Percentiles rank a stretch among this genome's conserved stretches.
Conservation (phyloP, 2,329 filamentous ascomycete species). For the Trichophyton simii region DNA sequence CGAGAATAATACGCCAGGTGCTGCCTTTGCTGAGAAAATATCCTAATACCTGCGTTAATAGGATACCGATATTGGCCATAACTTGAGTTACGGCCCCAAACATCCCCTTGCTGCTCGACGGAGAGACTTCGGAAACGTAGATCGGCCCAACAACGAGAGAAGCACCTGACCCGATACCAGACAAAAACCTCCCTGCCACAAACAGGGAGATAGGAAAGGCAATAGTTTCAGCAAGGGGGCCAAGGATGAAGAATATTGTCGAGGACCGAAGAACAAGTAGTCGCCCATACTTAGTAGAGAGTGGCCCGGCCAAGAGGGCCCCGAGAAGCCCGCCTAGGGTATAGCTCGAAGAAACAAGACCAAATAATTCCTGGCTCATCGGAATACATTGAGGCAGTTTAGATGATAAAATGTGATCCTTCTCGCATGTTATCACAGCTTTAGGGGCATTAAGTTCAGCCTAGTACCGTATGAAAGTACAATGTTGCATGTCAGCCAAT, state of each 20-base stretch:
- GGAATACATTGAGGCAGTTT: conserved; percentile 62
- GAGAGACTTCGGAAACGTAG: conserved; percentile 86
- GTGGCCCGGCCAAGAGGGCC: conserved; percentile 63
- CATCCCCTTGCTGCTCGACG: conserved; percentile 59
- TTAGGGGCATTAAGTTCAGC: conserved; percentile 92
- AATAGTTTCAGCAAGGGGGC: conserved; percentile 62
- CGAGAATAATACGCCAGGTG: conserved; percentile 75
- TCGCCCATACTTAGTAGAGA: conserved; percentile 67
- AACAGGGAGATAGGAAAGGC: conserved; percentile 56
- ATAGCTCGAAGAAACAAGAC: conserved; percentile 78
- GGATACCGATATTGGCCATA: conserved; percentile 82
- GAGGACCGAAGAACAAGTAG: conserved; percentile 65
- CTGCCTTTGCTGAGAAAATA: conserved; percentile 72
- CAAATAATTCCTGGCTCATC: conserved; percentile 72
- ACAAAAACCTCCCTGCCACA: conserved; percentile 61
- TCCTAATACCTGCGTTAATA: conserved; percentile 69
- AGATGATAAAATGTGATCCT: conserved; percentile 38
- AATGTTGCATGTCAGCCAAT: neutral
- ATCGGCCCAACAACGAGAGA: conserved; percentile 87
- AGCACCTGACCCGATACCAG: conserved; percentile 74
- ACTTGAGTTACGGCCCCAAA: conserved; percentile 78
- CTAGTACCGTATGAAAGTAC: conserved; percentile 34
- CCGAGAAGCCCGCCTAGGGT: conserved; percentile 79
- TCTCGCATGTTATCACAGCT: conserved; percentile 79
- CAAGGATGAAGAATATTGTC: conserved; percentile 61